Evolutionary conservation across 2,329 filamentous ascomycete species (phyloP), one percentile per base, ranked within the genome.

Genomic region (Triangularia setosa): DNA sequence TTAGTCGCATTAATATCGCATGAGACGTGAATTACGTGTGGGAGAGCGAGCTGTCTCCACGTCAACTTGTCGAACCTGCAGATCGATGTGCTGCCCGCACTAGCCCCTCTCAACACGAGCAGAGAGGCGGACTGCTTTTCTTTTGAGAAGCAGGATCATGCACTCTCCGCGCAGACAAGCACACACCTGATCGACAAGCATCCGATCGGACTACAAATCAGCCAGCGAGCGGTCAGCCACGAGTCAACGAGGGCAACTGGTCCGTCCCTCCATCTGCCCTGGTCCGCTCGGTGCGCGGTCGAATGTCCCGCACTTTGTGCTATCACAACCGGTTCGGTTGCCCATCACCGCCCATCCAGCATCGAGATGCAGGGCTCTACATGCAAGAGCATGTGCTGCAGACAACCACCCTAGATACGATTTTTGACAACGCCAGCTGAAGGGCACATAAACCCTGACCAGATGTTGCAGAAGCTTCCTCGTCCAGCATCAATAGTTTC

Each of bases 31-130:
- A 18, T 27, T 25, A 35, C 24, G 33, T 35, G 60, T 24, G 24
- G 23, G n/a, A 55, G 40, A 35, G 52, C 12, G 59, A 64, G 48
- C 53, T 23, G 53, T 61, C 61, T 28, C 63, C 64, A 63, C 62
- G 67, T 64, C 68, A 69, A 60, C 27, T 33, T 54, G 48, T 63
- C 35, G 28, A 62, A 61, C 52, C n/a, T 65, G 69, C 67, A 68
- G 67, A 67, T 68, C 65, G 40, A 28, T 40, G 52, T 59, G 65
- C 25, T 48, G 48, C 24, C 64, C 54, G 60, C 62, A 54, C 59
- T 44, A 66, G 66, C 60, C 62, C 52, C 55, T 58, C 35, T 60
- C 61, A 52, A 64, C 66, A 64, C 60, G 64, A 64, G 63, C 60
- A 57, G 53, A 18, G 44, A 30, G 58, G 44, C 62, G 62, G 58